Conservation (phyloP, 768 basidiomycete species). For the Russula emetica region DNA sequence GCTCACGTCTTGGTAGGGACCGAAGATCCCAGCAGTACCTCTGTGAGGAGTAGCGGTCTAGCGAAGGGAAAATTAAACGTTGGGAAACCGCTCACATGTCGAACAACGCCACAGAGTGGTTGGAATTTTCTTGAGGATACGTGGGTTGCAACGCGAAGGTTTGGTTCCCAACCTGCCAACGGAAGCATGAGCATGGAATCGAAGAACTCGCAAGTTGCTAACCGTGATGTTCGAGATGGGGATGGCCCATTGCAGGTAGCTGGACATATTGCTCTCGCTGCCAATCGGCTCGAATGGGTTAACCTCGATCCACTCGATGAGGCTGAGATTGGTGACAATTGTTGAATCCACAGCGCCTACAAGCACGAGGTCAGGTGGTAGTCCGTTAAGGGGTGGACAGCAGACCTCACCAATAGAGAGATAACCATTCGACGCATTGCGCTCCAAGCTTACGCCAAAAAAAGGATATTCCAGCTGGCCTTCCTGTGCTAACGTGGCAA, state of each 20-base stretch:
- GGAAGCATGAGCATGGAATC: not conserved
- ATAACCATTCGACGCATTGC: conserved; percentile 52
- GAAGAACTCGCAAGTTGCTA: conserved; percentile 25
- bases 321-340: conserved; percentile 54
- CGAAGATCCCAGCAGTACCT: conserved; percentile 66
- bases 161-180: conserved; percentile 11
- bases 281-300: conserved; percentile 67
- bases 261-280: conserved; percentile 53
- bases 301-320: conserved; percentile 71
- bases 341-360: conserved; percentile 73
- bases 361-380: conserved; percentile 7
- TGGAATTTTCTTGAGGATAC: conserved; percentile 52
- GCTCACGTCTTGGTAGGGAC: conserved; percentile 72
- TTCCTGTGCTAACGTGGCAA: conserved; percentile 55
- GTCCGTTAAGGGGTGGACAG: not conserved
- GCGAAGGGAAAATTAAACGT: not conserved
- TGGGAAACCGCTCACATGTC: conserved; percentile 53
- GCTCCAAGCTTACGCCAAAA: conserved; percentile 65
- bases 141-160: conserved; percentile 54
- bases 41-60: conserved; percentile 36
- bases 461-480: conserved; percentile 69
- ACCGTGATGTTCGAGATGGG: conserved; percentile 55
- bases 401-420: conserved; percentile 54
- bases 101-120: conserved; percentile 61
- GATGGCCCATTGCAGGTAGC: conserved; percentile 75